Evolutionary conservation across 2,329 filamentous ascomycete genomes (phyloP), one percentile per base, ranked within the genome.

Genomic region (Fusarium foetens): DNA sequence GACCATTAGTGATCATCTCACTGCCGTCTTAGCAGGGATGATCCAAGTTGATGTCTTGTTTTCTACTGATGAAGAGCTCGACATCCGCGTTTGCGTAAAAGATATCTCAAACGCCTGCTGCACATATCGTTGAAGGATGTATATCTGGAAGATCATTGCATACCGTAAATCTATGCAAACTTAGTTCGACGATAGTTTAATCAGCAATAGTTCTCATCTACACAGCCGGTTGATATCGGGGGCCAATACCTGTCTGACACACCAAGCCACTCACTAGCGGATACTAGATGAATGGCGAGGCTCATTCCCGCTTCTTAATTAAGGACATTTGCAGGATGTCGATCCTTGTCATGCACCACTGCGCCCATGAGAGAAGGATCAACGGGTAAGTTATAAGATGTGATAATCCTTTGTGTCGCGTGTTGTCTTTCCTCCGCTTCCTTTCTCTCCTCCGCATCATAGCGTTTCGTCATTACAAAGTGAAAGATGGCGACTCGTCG

Each of bases 241-340:
- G 35, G 55, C 45, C 45, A 41, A 38, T 29, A 14, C 38, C 36
- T 38, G 31, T 38, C 33, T 38, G 33, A 58, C 51, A 31, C 33
- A 27, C 51, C 31, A 29, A 45, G 33, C 25, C 39, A 33, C 52
- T 33, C 3, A 23, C 13, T 48, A 39, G 29, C 23, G 14, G 13
- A 21, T 17, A 33, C 29, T 46, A 23, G n/a, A 27, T 27, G n/a
- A 35, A 35, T 41, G 14, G 35, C 19, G 39, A 63, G 52, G 53
- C 42, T 58, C 19, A 59, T 23, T 46, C 10, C n/a, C 21, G 33
- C 21, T 36, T 43, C 41, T 46, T 48, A 63, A 58, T 63, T 25
- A 58, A 46, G 29, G 29, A 25, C 17, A 41, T 23, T 11, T 35
- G 23, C 19, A 41, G 53, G 35, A 58, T 13, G 19, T 14, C n/a